Evolutionary conservation across 139 green algal genomes (phyloP).

Genomic region (Chlamydomonas sp.): DNA sequence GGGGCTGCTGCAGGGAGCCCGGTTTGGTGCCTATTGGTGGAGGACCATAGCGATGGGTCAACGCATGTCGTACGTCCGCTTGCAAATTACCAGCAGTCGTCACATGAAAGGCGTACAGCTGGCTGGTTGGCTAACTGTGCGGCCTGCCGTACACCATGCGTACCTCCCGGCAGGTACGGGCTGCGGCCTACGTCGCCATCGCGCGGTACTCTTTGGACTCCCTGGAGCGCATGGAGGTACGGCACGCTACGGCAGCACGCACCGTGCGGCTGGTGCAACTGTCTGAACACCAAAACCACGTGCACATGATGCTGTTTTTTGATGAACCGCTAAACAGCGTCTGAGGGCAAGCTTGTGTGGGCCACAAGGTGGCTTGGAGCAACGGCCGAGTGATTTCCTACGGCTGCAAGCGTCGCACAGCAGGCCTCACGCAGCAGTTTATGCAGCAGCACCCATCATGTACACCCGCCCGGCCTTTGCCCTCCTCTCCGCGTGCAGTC

Average conservation of each 20-base stretch:
- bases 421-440: no score
- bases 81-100: no score
- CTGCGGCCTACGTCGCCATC: slow-evolving; percentile 51
- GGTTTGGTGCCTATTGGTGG: no score
- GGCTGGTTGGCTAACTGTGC: not conserved
- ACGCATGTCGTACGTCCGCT: no score
- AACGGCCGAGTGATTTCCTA: no score
- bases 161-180: slow-evolving; percentile 41
- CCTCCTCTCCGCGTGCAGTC: not conserved
- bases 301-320: not conserved
- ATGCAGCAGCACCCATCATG: no score
- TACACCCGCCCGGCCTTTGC: not conserved
- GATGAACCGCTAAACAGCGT: not conserved
- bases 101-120: not conserved
- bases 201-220: slow-evolving; percentile 39
- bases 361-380: not conserved
- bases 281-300: not conserved
- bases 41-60: no score
- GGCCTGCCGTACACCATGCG: not conserved
- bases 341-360: not conserved
- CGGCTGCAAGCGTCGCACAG: no score
- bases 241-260: slow-evolving; percentile 10
- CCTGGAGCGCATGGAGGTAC: slow-evolving; percentile 48
- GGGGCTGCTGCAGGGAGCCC: no score
- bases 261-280: not conserved